A percentile compares a stretch with the other conserved stretches of the same genome.
Conservation (phyloP, 2,329 filamentous ascomycete genomes). For the Pseudonectria foliicola region DNA sequence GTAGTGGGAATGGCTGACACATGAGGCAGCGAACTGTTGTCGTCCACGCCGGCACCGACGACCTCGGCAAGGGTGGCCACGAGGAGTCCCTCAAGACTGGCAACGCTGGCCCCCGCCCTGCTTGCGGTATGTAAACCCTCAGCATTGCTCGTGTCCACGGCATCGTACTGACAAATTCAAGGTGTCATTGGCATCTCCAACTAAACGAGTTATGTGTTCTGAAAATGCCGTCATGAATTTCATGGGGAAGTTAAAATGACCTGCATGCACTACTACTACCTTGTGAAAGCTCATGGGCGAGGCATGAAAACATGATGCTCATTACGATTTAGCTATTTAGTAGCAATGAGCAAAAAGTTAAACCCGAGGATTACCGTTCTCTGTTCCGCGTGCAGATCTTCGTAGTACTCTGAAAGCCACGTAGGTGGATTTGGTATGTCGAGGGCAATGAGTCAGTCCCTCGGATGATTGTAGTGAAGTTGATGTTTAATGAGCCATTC, state of each 20-base stretch:
- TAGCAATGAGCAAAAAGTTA: no score
- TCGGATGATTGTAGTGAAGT: no score
- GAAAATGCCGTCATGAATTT: background rate
- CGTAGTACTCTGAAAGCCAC: no score
- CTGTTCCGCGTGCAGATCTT: no score
- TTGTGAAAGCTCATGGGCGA: background rate
- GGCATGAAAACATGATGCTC: no score
- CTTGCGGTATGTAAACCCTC: conserved; percentile 64
- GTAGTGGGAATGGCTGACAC: conserved; percentile 1
- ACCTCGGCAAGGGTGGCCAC: conserved; percentile 85
- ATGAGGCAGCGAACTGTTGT: conserved; percentile 75
- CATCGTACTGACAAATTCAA: conserved; percentile 25
- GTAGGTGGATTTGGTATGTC: no score
- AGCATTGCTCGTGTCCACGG: background rate
- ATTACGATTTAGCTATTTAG: no score
- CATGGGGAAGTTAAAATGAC: background rate
- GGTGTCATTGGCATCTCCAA: conserved; percentile 84
- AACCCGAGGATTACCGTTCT: no score
- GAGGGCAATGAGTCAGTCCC: no score
- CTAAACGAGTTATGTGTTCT: conserved; percentile 37
- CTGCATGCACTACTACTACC: background rate
- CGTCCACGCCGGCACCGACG: conserved; percentile 90
- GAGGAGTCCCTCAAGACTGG: conserved; percentile 98
- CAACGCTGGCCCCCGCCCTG: conserved; percentile 87
- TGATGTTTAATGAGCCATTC: no score